A percentile compares a stretch with the other conserved stretches of the same genome.
phyloP scores from a whole-genome alignment of 2,329 filamentous ascomycete genomes.

The Penicillium sclerotigenum region DNA sequence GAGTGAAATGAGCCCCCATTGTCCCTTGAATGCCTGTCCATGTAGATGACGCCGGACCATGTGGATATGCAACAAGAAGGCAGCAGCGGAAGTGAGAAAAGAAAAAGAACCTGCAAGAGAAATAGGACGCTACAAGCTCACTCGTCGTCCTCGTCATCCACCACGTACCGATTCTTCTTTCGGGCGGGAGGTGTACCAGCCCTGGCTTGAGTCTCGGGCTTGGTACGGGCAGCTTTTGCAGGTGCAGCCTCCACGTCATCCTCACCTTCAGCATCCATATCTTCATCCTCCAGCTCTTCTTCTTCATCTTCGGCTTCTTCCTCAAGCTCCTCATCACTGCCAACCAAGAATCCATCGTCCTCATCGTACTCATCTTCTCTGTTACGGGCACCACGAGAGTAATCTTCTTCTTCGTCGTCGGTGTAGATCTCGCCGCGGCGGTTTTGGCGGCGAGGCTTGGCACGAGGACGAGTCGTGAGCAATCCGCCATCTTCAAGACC shows the following conservation, averaged over 20 bases:
- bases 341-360: slow-evolving; percentile 71
- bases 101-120: neutral
- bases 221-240: slow-evolving; percentile 29
- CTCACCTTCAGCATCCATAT: slow-evolving; percentile 47
- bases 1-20: slow-evolving; percentile 2
- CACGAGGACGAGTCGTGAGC: slow-evolving; percentile 41
- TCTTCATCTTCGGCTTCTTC: slow-evolving; percentile 46
- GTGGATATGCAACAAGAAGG: slow-evolving; percentile 10
- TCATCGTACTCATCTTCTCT: slow-evolving; percentile 81
- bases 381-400: slow-evolving; percentile 44
- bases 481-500: slow-evolving; percentile 58
- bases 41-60: slow-evolving; percentile 19
- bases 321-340: slow-evolving; percentile 49
- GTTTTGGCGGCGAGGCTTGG: slow-evolving; percentile 40
- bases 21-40: slow-evolving; percentile 15
- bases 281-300: slow-evolving; percentile 43
- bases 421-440: slow-evolving; percentile 49
- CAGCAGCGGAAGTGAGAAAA: neutral
- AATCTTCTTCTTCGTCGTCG: slow-evolving; percentile 51
- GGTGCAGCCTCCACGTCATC: slow-evolving; percentile 35
- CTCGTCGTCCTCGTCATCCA: slow-evolving; percentile 50
- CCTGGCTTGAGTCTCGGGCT: slow-evolving; percentile 22
- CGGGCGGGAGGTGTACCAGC: slow-evolving; percentile 38
- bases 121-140: slow-evolving; percentile 15
- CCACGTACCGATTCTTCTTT: slow-evolving; percentile 48